phyloP scores from a whole-genome alignment of 768 basidiomycete genomes.

The Leucosporidium yakuticum region DNA sequence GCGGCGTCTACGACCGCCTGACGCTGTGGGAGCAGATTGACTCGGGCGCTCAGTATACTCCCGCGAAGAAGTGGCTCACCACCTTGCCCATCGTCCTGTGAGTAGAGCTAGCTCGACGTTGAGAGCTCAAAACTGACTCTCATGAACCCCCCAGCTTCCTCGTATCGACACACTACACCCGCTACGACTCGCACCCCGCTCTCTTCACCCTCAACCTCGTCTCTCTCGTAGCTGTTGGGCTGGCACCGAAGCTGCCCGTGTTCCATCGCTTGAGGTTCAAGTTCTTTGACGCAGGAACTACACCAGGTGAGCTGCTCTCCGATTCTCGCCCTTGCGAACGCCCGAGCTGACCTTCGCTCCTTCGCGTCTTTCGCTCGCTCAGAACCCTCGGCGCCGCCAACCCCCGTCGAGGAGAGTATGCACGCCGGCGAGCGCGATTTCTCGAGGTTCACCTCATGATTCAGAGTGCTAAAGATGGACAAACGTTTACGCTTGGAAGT shows the following conservation, averaged over 20 bases:
- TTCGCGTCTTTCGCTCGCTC: neutral
- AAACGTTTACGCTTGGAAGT: too few relatives aligned
- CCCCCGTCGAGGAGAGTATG: slow-evolving; percentile 14
- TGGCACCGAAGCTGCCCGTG: slow-evolving; percentile 86
- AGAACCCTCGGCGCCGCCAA: slow-evolving; percentile 27
- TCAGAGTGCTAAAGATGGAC: too few relatives aligned
- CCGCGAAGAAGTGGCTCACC: slow-evolving; percentile 94
- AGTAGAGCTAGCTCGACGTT: slow-evolving; percentile 15
- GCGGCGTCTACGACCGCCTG: slow-evolving; percentile 93
- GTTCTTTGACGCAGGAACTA: slow-evolving; percentile 35
- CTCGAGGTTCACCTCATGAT: neutral
- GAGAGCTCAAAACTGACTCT: neutral
- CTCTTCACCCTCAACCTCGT: slow-evolving; percentile 84
- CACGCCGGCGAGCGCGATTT: slow-evolving; percentile 4
- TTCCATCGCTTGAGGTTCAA: slow-evolving; percentile 40
- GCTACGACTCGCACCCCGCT: slow-evolving; percentile 74
- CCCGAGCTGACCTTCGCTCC: slow-evolving; percentile 1
- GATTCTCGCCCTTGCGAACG: too few relatives aligned
- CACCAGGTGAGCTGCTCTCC: slow-evolving; percentile 17
- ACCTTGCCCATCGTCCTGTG: slow-evolving; percentile 82
- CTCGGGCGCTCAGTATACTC: slow-evolving; percentile 95
- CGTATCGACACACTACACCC: slow-evolving; percentile 94
- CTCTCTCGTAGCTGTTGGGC: slow-evolving; percentile 61
- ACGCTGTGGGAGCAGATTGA: slow-evolving; percentile 99
- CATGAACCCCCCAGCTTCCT: slow-evolving; percentile 61